Percentiles rank a stretch among this genome's conserved stretches.
Conservation (phyloP, 1,284 basidiomycete species). For the Retiboletus flavoniger region DNA sequence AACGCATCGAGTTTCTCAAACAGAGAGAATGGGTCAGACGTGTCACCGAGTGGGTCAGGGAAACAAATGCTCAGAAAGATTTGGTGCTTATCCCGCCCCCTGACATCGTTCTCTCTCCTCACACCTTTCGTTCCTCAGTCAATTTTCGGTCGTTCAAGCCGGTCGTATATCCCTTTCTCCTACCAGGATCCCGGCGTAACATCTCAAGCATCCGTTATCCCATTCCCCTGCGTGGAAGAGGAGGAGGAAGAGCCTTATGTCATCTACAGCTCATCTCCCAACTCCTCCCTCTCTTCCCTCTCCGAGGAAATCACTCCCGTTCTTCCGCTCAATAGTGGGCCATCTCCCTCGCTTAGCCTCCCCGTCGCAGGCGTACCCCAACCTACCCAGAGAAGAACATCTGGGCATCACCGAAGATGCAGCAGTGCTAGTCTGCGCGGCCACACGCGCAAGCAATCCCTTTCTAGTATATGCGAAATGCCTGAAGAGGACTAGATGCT, state of each 20-base stretch:
- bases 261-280: constrained; percentile 38
- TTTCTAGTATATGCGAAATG: constrained; percentile 35
- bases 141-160: constrained; percentile 18
- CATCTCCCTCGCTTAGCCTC: constrained; percentile 11
- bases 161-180: constrained; percentile 13
- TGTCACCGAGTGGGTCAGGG: constrained; percentile 37
- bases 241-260: constrained; percentile 35
- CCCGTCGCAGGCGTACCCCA: constrained; percentile 11
- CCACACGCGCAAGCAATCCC: constrained; percentile 33
- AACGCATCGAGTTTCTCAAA: constrained; percentile 37
- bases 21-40: constrained; percentile 36
- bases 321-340: constrained; percentile 20
- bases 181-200: constrained; percentile 10
- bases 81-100: constrained; percentile 15
- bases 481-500: constrained; percentile 31
- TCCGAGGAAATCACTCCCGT: constrained; percentile 33
- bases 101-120: not conserved
- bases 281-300: constrained; percentile 34
- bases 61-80: constrained; percentile 33
- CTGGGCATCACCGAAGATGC: constrained; percentile 31
- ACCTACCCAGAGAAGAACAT: constrained; percentile 18
- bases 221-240: constrained; percentile 32
- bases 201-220: constrained; percentile 23
- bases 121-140: constrained; percentile 12
- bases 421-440: constrained; percentile 36